phyloP scores from a whole-genome alignment of 345 rosid genomes.

The Sisymbrium altissimum region DNA sequence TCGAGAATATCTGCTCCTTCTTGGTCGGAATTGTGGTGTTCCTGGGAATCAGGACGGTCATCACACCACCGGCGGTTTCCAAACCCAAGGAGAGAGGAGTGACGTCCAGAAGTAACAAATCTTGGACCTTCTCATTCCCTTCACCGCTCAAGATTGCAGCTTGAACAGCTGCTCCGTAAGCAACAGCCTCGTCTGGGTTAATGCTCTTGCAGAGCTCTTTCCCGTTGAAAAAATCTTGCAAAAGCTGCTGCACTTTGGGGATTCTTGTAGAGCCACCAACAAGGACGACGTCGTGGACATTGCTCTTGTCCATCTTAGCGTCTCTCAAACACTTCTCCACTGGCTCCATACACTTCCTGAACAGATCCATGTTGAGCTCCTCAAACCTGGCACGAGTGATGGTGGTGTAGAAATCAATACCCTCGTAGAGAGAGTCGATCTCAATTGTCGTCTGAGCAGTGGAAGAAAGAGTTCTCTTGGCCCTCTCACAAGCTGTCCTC shows the following conservation, averaged over 20 bases:
- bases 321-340: slow-evolving; percentile 60
- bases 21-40: slow-evolving; percentile 59
- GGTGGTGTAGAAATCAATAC: slow-evolving; percentile 50
- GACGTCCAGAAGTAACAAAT: slow-evolving; percentile 53
- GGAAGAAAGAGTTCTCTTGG: slow-evolving; percentile 62
- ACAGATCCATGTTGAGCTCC: slow-evolving; percentile 50
- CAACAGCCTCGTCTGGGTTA: slow-evolving; percentile 61
- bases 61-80: slow-evolving; percentile 61
- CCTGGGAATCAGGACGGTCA: slow-evolving; percentile 61
- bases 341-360: slow-evolving; percentile 59
- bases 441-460: slow-evolving; percentile 62
- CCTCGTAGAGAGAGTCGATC: slow-evolving; percentile 52
- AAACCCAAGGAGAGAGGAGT: slow-evolving; percentile 54
- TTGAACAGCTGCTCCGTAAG: slow-evolving; percentile 67
- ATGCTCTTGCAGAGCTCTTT: slow-evolving; percentile 62
- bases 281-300: slow-evolving; percentile 52
- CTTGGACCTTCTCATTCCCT: slow-evolving; percentile 64
- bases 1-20: slow-evolving; percentile 58
- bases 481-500: slow-evolving; percentile 65
- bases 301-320: slow-evolving; percentile 66
- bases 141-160: slow-evolving; percentile 64
- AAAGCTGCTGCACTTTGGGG: slow-evolving; percentile 54
- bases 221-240: slow-evolving; percentile 56
- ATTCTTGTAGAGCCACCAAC: slow-evolving; percentile 60
- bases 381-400: slow-evolving; percentile 50